A percentile compares a stretch with the other conserved stretches of the same genome.
phyloP scores from a whole-genome alignment of 2,329 filamentous ascomycete species.

The Emmonsiellopsis sp. region DNA sequence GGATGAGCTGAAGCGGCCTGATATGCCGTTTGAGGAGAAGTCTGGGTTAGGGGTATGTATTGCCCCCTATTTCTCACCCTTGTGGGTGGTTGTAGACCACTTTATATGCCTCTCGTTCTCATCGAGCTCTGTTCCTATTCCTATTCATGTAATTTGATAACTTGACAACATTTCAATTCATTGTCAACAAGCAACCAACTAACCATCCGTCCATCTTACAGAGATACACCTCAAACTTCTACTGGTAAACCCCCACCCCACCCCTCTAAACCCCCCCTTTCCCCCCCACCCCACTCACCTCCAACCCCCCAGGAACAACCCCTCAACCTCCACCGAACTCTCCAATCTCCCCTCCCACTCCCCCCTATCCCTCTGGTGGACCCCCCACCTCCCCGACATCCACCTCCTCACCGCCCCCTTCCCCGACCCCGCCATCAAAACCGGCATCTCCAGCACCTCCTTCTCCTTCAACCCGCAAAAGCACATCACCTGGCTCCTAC shows the following conservation, averaged over 20 bases:
- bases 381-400: conserved; percentile 26
- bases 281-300: neutral
- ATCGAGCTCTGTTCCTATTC: neutral
- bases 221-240: conserved; percentile 10
- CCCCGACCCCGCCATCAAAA: conserved; percentile 13
- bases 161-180: too few relatives aligned
- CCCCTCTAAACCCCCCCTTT: neutral
- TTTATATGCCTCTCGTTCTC: too few relatives aligned
- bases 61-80: too few relatives aligned
- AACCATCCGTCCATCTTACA: neutral
- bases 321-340: conserved; percentile 2
- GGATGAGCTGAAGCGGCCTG: conserved; percentile 17
- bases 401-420: conserved; percentile 10
- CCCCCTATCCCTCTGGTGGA: conserved; percentile 28
- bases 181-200: too few relatives aligned
- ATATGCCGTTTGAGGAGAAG: conserved; percentile 15
- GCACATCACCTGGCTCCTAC: conserved; percentile 29
- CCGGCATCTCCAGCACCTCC: conserved; percentile 22
- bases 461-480: conserved; percentile 28
- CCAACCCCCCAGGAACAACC: conserved; percentile 2
- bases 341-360: neutral
- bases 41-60: conserved; percentile 12
- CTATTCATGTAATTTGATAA: neutral
- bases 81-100: too few relatives aligned
- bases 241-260: conserved; percentile 6